These are phyloP conservation scores for Crassisporium funariophilum DNA, from an alignment of 768 basidiomycete genomes.

Conservation along the genomic window DNA sequence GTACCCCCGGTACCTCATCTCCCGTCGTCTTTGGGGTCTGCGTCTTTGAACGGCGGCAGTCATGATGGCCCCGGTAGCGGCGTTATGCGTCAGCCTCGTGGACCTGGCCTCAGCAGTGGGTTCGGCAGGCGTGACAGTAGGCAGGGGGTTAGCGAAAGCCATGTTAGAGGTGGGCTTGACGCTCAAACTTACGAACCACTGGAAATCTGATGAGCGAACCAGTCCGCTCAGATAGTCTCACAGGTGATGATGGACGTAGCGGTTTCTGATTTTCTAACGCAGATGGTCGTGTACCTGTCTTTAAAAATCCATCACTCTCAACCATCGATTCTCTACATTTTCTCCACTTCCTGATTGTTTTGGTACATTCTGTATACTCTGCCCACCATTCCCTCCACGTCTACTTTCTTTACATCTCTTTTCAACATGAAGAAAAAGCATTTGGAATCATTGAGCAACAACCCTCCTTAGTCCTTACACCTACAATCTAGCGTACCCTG, in stretches of 20 bases:
- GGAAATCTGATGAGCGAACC: conserved; percentile 64
- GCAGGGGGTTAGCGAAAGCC: conserved; percentile 45
- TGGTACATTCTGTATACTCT: conserved; percentile 33
- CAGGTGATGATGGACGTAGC: conserved; percentile 46
- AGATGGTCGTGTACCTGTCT: conserved; percentile 8
- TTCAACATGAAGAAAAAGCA: conserved; percentile 32
- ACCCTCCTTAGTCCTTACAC: conserved; percentile 19
- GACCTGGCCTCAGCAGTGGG: conserved; percentile 77
- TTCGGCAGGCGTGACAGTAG: conserved; percentile 71
- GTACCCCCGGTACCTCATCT: conserved; percentile 83
- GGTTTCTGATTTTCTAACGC: conserved; percentile 28
- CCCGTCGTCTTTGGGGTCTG: conserved; percentile 55
- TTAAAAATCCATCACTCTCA: conserved; percentile 14
- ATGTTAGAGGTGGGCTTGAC: conserved; percentile 69
- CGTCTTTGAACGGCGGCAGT: conserved; percentile 46
- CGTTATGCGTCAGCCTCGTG: conserved; percentile 84
- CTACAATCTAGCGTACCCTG: conserved; percentile 37
- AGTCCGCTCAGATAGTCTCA: conserved; percentile 48
- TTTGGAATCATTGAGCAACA: conserved; percentile 37
- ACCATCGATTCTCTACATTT: conserved; percentile 23
- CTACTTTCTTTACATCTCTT: conserved; percentile 33
- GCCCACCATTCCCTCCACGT: conserved; percentile 29
- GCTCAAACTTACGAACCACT: conserved; percentile 84
- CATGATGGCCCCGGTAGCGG: conserved; percentile 46
- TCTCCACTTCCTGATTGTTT: conserved; percentile 17